A percentile compares a stretch with the other conserved stretches of the same genome.
Conservation (phyloP, 768 basidiomycete species). For the Psilocybe cyanescens region DNA sequence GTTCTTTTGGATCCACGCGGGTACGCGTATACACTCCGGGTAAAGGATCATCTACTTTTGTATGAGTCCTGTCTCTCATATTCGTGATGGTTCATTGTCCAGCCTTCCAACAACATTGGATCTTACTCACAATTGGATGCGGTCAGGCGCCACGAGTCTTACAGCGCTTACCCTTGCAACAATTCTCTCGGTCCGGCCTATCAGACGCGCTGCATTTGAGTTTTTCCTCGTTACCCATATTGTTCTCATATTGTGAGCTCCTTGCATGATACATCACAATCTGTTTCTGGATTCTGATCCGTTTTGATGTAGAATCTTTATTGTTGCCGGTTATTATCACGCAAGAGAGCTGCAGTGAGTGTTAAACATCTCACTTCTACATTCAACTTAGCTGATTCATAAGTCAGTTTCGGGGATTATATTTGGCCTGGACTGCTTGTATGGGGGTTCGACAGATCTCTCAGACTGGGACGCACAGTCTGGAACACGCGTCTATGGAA, state of each 20-base stretch:
- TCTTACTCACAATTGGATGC: constrained; percentile 41
- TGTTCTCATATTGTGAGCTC: not conserved
- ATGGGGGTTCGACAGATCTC: constrained; percentile 49
- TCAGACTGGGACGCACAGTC: constrained; percentile 41
- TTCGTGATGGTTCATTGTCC: not conserved
- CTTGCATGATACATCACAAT: not conserved
- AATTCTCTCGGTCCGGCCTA: not conserved
- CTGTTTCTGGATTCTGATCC: not conserved
- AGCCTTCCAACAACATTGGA: constrained; percentile 38
- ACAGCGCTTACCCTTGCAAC: constrained; percentile 21
- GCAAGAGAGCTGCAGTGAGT: not conserved
- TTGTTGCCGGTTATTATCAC: not conserved
- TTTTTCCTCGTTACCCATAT: not conserved
- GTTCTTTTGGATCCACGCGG: constrained; percentile 46
- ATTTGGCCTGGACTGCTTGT: not conserved
- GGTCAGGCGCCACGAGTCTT: constrained; percentile 31
- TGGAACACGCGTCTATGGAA: constrained; percentile 39
- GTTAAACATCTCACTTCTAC: not conserved
- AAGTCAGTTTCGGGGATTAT: not conserved
- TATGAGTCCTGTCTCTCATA: not conserved
- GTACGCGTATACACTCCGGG: constrained; percentile 32
- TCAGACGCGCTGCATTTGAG: not conserved
- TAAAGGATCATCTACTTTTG: constrained; percentile 12
- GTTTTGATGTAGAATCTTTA: not conserved
- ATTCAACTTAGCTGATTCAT: not conserved